A percentile compares a stretch with the other conserved stretches of the same genome.
Conservation (phyloP, 306 rosid species). For the Acacia acuminata region DNA sequence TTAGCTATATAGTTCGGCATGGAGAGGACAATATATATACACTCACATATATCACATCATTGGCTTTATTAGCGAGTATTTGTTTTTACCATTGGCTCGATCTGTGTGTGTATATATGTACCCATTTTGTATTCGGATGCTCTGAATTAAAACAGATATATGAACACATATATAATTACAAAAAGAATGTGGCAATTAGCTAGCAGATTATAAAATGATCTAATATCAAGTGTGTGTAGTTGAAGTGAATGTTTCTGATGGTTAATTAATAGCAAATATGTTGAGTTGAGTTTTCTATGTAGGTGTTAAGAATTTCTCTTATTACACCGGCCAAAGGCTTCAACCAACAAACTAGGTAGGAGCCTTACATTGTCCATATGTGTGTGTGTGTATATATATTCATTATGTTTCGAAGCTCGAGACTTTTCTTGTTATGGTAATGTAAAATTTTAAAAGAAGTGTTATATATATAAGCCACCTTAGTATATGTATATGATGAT, state of each 20-base stretch:
- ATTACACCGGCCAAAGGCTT: slow-evolving; percentile 16
- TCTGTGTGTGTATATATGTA: background rate
- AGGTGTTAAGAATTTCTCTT: background rate
- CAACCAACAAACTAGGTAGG: slow-evolving; percentile 26
- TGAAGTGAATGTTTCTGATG: background rate
- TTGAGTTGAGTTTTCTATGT: background rate
- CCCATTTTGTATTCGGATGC: slow-evolving; percentile 10
- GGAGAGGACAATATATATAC: background rate
- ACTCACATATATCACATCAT: slow-evolving; percentile 36
- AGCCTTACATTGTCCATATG: slow-evolving; percentile 17
- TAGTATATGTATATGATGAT: slow-evolving; percentile 37
- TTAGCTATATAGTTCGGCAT: background rate
- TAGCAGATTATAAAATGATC: background rate
- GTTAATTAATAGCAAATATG: background rate
- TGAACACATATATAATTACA: background rate
- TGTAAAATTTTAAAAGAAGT: slow-evolving; percentile 17
- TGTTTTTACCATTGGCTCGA: slow-evolving; percentile 44
- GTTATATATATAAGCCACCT: slow-evolving; percentile 38
- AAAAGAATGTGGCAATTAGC: background rate
- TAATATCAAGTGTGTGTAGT: background rate
- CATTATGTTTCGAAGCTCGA: slow-evolving; percentile 31
- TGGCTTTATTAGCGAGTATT: slow-evolving; percentile 47
- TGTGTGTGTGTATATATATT: background rate
- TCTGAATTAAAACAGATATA: background rate
- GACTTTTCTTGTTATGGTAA: slow-evolving; percentile 30